These are phyloP conservation scores for Extremus antarcticus DNA, from an alignment of 495 filamentous ascomycete genomes.

Conservation along the genomic window DNA sequence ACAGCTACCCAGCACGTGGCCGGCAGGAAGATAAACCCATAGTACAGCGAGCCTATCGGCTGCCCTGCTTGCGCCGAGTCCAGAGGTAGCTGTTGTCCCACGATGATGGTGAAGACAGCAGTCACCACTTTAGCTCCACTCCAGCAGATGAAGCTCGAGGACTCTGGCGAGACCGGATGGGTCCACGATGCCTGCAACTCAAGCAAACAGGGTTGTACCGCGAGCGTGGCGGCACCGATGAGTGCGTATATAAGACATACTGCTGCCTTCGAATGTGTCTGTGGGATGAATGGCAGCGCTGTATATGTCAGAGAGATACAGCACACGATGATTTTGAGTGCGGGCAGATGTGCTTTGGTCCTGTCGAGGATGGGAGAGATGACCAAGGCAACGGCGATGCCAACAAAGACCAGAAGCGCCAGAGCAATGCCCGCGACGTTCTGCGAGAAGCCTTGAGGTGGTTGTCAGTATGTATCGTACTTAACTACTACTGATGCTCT, in stretches of 20 bases:
- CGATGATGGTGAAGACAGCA: slow-evolving; percentile 50
- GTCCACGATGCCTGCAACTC: slow-evolving; percentile 81
- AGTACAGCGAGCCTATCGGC: not conserved
- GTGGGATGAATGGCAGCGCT: slow-evolving; percentile 68
- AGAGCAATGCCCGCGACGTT: slow-evolving; percentile 81
- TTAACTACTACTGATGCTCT: too few relatives aligned
- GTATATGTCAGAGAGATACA: slow-evolving; percentile 62
- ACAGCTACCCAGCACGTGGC: not conserved
- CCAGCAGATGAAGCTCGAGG: slow-evolving; percentile 76
- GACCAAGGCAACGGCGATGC: slow-evolving; percentile 65
- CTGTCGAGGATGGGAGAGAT: slow-evolving; percentile 72
- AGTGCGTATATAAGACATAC: slow-evolving; percentile 58
- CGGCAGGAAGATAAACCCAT: not conserved
- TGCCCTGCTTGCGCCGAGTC: not conserved
- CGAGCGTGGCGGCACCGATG: slow-evolving; percentile 69
- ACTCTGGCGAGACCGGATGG: slow-evolving; percentile 76
- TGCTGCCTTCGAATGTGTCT: slow-evolving; percentile 50
- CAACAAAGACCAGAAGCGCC: slow-evolving; percentile 79
- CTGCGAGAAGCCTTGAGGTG: slow-evolving; percentile 64
- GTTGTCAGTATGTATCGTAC: slow-evolving; percentile 87
- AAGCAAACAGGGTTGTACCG: slow-evolving; percentile 68
- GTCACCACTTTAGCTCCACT: slow-evolving; percentile 68
- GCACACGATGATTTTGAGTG: slow-evolving; percentile 66
- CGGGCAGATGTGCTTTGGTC: slow-evolving; percentile 63
- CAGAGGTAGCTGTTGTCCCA: not conserved